Evolutionary conservation across 2,329 filamentous ascomycete species (phyloP).

Genomic region (Monascus ruber): DNA sequence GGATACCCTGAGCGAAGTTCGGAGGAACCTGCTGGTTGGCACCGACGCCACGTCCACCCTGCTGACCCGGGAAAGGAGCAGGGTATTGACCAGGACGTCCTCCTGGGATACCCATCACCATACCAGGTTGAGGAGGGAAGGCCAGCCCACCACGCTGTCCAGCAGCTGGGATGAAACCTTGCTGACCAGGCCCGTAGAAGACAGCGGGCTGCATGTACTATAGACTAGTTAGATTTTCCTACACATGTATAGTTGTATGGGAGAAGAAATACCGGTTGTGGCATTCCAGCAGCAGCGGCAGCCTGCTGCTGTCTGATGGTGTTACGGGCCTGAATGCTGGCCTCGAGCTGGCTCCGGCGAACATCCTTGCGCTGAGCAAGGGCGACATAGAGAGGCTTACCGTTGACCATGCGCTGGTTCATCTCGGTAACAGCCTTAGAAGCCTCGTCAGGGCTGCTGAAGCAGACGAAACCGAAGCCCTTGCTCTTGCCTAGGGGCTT

Average conservation of each 20-base stretch:
- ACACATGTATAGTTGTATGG: background rate
- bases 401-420: slow-evolving; percentile 98
- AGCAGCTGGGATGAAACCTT: slow-evolving; percentile 44
- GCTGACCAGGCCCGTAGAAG: slow-evolving; percentile 72
- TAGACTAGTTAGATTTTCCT: background rate
- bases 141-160: slow-evolving; percentile 50
- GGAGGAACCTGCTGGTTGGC: slow-evolving; percentile 76
- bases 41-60: slow-evolving; percentile 76
- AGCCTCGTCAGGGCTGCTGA: slow-evolving; percentile 97
- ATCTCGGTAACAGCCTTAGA: slow-evolving; percentile 99
- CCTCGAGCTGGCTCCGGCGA: slow-evolving; percentile 97
- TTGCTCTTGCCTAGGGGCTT: slow-evolving; percentile 89
- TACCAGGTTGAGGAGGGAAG: slow-evolving; percentile 45
- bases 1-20: slow-evolving; percentile 65
- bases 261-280: slow-evolving; percentile 41
- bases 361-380: slow-evolving; percentile 99
- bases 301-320: slow-evolving; percentile 97
- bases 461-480: slow-evolving; percentile 99
- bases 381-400: slow-evolving; percentile 95
- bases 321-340: slow-evolving; percentile 97
- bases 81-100: slow-evolving; percentile 81
- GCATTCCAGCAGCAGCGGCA: slow-evolving; percentile 78
- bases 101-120: slow-evolving; percentile 56
- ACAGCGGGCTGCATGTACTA: slow-evolving; percentile 79
- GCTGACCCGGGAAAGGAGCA: slow-evolving; percentile 66